Conservation (phyloP, 129 eudicot species). For the Escallonia herrerae region DNA sequence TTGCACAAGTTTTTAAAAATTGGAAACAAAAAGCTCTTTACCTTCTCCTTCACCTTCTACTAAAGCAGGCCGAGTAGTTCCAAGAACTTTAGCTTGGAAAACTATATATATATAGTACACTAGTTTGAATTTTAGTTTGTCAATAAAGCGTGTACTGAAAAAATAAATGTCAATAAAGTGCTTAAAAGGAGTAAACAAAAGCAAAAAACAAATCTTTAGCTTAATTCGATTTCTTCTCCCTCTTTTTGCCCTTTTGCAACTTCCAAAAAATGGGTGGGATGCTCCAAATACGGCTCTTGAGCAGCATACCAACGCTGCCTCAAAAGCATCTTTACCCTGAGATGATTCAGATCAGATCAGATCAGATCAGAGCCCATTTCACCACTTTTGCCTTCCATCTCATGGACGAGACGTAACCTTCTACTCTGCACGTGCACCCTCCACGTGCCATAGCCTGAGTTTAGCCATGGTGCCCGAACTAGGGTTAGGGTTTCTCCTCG, state of each 20-base stretch:
- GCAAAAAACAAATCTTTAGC: conserved; percentile 23
- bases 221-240: conserved; percentile 13
- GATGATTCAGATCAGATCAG: conserved; percentile 1
- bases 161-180: conserved; percentile 67
- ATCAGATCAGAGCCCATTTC: background rate
- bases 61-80: conserved; percentile 26
- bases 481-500: conserved; percentile 14
- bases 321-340: conserved; percentile 57
- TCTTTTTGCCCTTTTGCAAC: conserved; percentile 39
- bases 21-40: conserved; percentile 36
- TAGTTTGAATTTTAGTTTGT: conserved; percentile 32
- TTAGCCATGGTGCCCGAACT: conserved; percentile 12
- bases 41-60: conserved; percentile 20
- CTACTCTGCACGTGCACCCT: conserved; percentile 43
- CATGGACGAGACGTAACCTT: conserved; percentile 26
- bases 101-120: background rate
- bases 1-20: conserved; percentile 35
- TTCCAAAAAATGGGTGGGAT: conserved; percentile 35
- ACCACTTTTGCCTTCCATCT: conserved; percentile 3
- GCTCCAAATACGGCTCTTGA: conserved; percentile 27
- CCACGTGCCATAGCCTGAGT: conserved; percentile 45
- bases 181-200: conserved; percentile 33
- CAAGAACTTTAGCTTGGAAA: conserved; percentile 29
- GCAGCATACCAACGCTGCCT: conserved; percentile 38
- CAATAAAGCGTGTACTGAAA: conserved; percentile 44